Conservation (phyloP, 148 eudicot species). For the Persicaria tinctoria region DNA sequence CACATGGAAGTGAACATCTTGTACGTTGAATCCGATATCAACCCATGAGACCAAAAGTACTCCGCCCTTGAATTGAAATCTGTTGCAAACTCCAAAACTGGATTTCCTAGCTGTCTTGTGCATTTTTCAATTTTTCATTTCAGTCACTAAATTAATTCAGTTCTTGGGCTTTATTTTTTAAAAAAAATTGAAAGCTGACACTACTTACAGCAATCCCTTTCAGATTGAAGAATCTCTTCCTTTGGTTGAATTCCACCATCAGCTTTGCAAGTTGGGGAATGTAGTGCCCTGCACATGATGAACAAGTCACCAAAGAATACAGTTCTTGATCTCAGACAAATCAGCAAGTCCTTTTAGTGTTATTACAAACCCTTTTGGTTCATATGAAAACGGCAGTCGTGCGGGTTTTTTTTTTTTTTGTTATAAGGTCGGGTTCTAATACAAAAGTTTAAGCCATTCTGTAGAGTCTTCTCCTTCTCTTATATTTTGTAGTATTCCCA, state of each 20-base stretch:
- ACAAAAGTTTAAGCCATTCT: too few species aligned
- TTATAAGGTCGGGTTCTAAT: too few species aligned
- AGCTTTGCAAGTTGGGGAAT: constrained; percentile 92
- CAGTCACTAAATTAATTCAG: constrained; percentile 2
- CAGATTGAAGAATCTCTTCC: constrained; percentile 57
- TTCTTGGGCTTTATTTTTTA: neutral
- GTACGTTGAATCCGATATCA: constrained; percentile 92
- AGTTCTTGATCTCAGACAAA: neutral
- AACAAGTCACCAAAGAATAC: constrained; percentile 1
- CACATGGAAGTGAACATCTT: constrained; percentile 64
- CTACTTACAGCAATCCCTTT: constrained; percentile 89
- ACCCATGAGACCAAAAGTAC: constrained; percentile 95
- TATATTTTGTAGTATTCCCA: too few species aligned
- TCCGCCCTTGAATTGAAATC: constrained; percentile 98
- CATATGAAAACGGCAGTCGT: neutral
- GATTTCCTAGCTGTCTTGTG: constrained; percentile 76
- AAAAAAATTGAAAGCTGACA: neutral
- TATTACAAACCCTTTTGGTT: neutral
- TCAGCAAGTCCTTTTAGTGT: neutral
- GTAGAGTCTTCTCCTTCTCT: too few species aligned
- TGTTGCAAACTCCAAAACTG: constrained; percentile 75
- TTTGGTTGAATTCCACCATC: constrained; percentile 59
- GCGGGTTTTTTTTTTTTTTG: too few species aligned
- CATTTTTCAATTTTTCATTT: neutral
- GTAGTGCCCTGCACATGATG: constrained; percentile 68